These are phyloP conservation scores for Forsythia viridissima DNA, from an alignment of 257 asterid species.

Conservation along the genomic window DNA sequence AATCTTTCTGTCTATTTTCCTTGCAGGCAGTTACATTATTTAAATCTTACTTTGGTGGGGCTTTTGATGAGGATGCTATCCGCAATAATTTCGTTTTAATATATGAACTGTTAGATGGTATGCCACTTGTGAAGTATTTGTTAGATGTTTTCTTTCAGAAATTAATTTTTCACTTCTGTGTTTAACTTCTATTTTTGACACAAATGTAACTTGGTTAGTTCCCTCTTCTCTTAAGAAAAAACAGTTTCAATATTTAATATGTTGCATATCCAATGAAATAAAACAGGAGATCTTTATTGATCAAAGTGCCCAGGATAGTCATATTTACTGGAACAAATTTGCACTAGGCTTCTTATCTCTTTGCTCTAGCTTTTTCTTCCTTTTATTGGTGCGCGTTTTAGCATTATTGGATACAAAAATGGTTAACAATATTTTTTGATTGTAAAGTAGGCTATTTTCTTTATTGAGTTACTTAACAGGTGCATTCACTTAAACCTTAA, in stretches of 20 bases:
- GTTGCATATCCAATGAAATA: slow-evolving; percentile 1
- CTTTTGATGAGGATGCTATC: slow-evolving; percentile 98
- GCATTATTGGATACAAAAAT: slow-evolving; percentile 5
- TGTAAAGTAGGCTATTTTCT: background rate
- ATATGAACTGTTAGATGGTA: slow-evolving; percentile 96
- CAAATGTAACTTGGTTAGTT: background rate
- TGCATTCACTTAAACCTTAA: slow-evolving; percentile 6
- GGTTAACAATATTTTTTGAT: background rate
- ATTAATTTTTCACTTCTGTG: background rate
- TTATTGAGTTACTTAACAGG: slow-evolving; percentile 2
- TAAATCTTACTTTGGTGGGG: slow-evolving; percentile 96
- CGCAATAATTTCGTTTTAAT: slow-evolving; percentile 96
- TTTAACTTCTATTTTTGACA: background rate
- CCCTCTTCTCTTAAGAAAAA: background rate
- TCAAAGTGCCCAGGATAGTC: background rate
- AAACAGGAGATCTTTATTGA: slow-evolving; percentile 6
- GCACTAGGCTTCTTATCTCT: slow-evolving; percentile 4
- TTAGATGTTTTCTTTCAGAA: slow-evolving; percentile 5
- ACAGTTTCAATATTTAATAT: background rate
- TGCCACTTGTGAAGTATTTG: slow-evolving; percentile 21
- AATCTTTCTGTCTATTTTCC: slow-evolving; percentile 28
- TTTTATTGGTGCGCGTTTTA: background rate
- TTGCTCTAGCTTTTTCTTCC: background rate
- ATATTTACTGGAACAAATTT: slow-evolving; percentile 15
- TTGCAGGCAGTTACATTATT: slow-evolving; percentile 93